These are phyloP conservation scores for Xylaria sp. DNA, from an alignment of 2,329 filamentous ascomycete species.

Conservation along the genomic window DNA sequence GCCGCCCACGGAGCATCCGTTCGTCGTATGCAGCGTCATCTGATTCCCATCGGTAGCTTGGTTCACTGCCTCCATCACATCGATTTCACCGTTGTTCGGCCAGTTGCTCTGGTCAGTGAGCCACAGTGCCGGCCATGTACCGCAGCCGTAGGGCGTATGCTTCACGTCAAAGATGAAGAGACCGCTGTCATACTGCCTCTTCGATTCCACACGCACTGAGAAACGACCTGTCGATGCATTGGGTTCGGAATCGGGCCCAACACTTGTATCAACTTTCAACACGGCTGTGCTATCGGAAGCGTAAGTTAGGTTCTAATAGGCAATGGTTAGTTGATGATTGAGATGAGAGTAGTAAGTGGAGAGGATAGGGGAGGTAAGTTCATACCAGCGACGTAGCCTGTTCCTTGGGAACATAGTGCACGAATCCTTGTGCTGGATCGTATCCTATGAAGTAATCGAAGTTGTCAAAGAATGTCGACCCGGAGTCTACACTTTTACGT, in stretches of 20 bases:
- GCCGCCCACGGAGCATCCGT: constrained; percentile 62
- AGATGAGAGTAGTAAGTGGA: neutral
- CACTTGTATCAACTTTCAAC: constrained; percentile 69
- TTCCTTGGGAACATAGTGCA: constrained; percentile 62
- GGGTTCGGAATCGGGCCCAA: constrained; percentile 58
- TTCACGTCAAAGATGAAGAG: constrained; percentile 75
- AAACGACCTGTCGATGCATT: constrained; percentile 68
- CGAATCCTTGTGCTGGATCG: constrained; percentile 62
- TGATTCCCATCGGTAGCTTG: constrained; percentile 64
- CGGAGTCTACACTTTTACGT: constrained; percentile 53
- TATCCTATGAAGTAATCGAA: constrained; percentile 64
- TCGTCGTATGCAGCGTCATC: constrained; percentile 68
- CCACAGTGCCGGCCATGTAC: constrained; percentile 74
- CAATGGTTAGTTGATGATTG: neutral
- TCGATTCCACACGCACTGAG: constrained; percentile 71
- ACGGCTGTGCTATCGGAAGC: constrained; percentile 64
- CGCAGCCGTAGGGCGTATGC: constrained; percentile 72
- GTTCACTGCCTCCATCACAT: constrained; percentile 70
- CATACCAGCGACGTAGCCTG: constrained; percentile 57
- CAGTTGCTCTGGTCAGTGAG: constrained; percentile 69
- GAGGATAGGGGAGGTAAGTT: neutral
- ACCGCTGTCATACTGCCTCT: constrained; percentile 67
- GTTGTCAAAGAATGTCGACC: constrained; percentile 63
- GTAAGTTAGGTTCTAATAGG: constrained; percentile 69
- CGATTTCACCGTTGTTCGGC: constrained; percentile 73